Conservation (phyloP, 345 rosid species). For the Populus simonii region DNA sequence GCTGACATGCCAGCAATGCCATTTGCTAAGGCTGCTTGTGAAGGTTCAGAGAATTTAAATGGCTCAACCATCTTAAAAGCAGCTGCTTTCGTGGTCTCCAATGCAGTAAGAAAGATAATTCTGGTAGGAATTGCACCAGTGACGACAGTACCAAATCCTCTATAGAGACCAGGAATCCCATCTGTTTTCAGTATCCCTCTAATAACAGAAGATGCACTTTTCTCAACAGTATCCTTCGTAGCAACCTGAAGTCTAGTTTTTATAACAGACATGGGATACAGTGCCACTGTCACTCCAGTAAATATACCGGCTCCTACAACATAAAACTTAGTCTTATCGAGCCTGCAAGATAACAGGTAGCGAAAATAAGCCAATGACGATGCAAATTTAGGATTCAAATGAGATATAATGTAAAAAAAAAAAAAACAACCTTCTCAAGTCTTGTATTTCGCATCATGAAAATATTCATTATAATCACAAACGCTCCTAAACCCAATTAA, state of each 20-base stretch:
- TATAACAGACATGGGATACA: constrained; percentile 85
- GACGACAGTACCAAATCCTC: constrained; percentile 93
- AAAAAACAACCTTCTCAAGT: background rate
- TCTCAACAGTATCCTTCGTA: constrained; percentile 72
- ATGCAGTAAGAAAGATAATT: constrained; percentile 77
- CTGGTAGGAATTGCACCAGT: constrained; percentile 92
- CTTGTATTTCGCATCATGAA: background rate
- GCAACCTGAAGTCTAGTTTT: constrained; percentile 98
- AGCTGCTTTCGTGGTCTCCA: constrained; percentile 84
- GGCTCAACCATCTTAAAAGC: constrained; percentile 56
- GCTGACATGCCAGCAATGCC: constrained; percentile 94
- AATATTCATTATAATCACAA: background rate
- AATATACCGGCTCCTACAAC: constrained; percentile 92
- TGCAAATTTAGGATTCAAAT: too few species aligned
- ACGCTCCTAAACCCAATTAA: background rate
- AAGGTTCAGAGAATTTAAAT: constrained; percentile 51
- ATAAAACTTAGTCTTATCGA: constrained; percentile 86
- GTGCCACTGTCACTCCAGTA: constrained; percentile 86
- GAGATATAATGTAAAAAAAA: background rate
- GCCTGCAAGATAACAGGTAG: constrained; percentile 48
- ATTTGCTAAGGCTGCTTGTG: constrained; percentile 89
- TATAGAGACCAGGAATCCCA: constrained; percentile 90
- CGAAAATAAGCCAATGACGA: background rate
- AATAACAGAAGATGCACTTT: constrained; percentile 64
- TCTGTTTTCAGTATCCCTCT: constrained; percentile 71